Evolutionary conservation across 2,329 filamentous ascomycete species (phyloP).

Genomic region (Paracoccidioides lutzii): DNA sequence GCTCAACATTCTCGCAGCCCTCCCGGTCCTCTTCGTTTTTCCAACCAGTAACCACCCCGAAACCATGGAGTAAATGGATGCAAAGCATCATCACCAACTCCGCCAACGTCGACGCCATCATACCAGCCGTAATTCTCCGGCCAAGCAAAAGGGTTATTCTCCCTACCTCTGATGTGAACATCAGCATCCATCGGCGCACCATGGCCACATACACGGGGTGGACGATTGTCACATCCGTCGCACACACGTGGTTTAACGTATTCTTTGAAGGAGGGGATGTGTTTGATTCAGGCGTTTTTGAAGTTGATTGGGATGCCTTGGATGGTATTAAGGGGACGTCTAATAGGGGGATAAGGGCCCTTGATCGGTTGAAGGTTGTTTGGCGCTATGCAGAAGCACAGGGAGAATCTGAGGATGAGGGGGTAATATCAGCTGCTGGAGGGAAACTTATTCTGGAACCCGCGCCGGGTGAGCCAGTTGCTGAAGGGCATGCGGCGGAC

Average conservation of each 20-base stretch:
- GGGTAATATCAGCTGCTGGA: constrained; percentile 9
- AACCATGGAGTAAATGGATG: constrained; percentile 11
- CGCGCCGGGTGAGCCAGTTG: constrained; percentile 52
- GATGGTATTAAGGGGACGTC: constrained; percentile 89
- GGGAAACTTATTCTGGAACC: constrained; percentile 50
- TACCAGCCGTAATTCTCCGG: constrained; percentile 65
- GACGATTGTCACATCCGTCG: constrained; percentile 83
- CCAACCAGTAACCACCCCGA: constrained; percentile 10
- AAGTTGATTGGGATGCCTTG: constrained; percentile 63
- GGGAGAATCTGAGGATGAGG: constrained; percentile 13
- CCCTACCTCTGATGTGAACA: constrained; percentile 74
- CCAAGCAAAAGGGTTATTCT: constrained; percentile 57
- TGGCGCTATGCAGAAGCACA: constrained; percentile 48
- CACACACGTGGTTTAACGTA: constrained; percentile 93
- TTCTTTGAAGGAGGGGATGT: constrained; percentile 78
- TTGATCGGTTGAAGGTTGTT: constrained; percentile 72
- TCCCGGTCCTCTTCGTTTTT: constrained; percentile 5
- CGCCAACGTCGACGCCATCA: constrained; percentile 33
- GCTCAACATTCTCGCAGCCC: not conserved
- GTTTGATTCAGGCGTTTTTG: constrained; percentile 57
- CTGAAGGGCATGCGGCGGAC: constrained; percentile 56
- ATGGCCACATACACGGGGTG: constrained; percentile 60
- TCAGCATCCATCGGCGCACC: constrained; percentile 77
- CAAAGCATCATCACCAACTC: constrained; percentile 26
- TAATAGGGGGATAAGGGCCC: constrained; percentile 65